Percentiles rank a stretch among this genome's conserved stretches.
Evolutionary conservation across 352 stramenopile genomes (phyloP).

Genomic region (Pythium oligandrum): DNA sequence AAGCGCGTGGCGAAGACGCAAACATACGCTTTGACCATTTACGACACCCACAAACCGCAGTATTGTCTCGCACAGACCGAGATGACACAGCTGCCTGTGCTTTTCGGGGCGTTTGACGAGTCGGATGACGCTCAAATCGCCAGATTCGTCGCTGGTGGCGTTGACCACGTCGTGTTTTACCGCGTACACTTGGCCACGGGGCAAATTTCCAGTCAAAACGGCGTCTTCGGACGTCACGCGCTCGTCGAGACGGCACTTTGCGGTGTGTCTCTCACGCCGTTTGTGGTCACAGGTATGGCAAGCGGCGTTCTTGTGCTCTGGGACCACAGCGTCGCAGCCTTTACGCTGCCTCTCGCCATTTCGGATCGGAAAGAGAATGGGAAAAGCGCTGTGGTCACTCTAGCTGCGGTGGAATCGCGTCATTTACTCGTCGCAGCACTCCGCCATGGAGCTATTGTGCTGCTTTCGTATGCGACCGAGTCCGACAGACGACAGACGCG

Average conservation of each 20-base stretch:
- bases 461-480: conserved; percentile 10
- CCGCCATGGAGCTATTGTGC: conserved; percentile 23
- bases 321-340: conserved; percentile 44
- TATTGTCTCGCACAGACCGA: conserved; percentile 18
- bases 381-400: conserved; percentile 19
- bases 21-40: too few species aligned
- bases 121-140: conserved; percentile 7
- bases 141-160: conserved; percentile 56
- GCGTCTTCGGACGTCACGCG: conserved; percentile 62
- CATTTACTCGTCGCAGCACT: conserved; percentile 40
- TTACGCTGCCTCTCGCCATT: conserved; percentile 20
- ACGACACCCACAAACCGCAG: background rate
- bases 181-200: conserved; percentile 38
- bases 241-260: conserved; percentile 46
- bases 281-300: conserved; percentile 47
- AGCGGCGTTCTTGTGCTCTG: conserved; percentile 50
- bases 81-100: conserved; percentile 50
- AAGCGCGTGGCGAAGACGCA: conserved; percentile 11
- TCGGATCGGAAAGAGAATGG: background rate
- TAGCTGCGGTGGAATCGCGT: conserved; percentile 28
- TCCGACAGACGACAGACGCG: conserved; percentile 8
- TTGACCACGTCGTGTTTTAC: conserved; percentile 72
- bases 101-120: conserved; percentile 51
- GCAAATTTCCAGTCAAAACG: conserved; percentile 43
- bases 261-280: conserved; percentile 31